Conservation (phyloP, 768 basidiomycete species). For the Suillus bovinus region DNA sequence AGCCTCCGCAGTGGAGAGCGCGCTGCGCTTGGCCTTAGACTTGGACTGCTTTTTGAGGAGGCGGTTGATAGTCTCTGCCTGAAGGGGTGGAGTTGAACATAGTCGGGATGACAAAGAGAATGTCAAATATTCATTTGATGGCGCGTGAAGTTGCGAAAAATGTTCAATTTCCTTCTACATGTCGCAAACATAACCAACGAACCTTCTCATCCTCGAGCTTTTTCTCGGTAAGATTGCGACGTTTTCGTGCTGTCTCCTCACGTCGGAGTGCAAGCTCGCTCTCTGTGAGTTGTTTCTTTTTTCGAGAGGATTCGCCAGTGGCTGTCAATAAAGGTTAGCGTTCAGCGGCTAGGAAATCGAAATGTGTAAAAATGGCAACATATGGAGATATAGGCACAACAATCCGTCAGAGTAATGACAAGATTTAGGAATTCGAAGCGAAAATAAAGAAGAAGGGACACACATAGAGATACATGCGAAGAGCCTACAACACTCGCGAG, state of each 20-base stretch:
- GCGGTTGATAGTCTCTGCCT: constrained; percentile 89
- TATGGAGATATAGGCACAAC: background rate
- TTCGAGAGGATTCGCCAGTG: constrained; percentile 25
- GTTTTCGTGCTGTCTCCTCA: constrained; percentile 81
- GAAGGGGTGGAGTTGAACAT: background rate
- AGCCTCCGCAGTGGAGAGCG: constrained; percentile 48
- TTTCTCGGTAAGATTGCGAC: constrained; percentile 79
- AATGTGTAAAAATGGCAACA: background rate
- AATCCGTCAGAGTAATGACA: background rate
- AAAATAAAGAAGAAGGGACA: background rate
- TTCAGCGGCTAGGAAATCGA: background rate
- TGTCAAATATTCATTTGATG: background rate
- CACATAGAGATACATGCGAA: constrained; percentile 66
- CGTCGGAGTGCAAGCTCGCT: constrained; percentile 71
- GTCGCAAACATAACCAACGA: constrained; percentile 7
- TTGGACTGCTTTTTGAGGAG: constrained; percentile 84
- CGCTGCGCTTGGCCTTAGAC: constrained; percentile 60
- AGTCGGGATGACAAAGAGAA: background rate
- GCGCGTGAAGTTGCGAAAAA: background rate
- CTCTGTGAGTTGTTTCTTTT: constrained; percentile 71
- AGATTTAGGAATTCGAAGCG: background rate
- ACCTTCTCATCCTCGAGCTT: constrained; percentile 88
- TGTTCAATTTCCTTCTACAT: background rate
- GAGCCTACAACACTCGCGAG: constrained; percentile 68
- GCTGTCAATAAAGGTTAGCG: background rate